phyloP scores from a whole-genome alignment of 1,284 basidiomycete species.

The Pterulicium gracile region DNA sequence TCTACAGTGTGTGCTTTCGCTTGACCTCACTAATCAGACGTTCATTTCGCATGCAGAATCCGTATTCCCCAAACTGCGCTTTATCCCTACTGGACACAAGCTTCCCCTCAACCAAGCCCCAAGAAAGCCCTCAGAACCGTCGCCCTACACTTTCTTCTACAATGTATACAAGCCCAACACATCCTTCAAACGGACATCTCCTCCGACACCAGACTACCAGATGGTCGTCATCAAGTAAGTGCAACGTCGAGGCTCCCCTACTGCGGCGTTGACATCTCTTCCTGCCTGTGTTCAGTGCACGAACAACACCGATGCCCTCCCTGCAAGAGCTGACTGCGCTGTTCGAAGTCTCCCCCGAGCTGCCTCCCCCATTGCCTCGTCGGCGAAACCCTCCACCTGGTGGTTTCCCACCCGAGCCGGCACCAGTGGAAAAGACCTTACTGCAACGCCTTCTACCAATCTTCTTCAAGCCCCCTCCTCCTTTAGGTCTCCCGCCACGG shows the following conservation, averaged over 20 bases:
- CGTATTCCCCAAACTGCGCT: conserved; percentile 64
- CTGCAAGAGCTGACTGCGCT: conserved; percentile 56
- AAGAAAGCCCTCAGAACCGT: conserved; percentile 17
- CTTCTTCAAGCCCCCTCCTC: conserved; percentile 21
- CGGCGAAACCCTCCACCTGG: conserved; percentile 21
- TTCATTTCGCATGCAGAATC: too few relatives aligned
- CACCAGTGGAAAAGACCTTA: not conserved
- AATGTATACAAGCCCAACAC: conserved; percentile 90
- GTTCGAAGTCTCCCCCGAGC: conserved; percentile 50
- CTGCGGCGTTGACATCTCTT: not conserved
- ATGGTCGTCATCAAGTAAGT: conserved; percentile 79
- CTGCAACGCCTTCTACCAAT: conserved; percentile 12
- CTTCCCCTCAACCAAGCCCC: conserved; percentile 24
- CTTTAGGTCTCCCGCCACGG: conserved; percentile 14
- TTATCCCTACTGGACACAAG: conserved; percentile 60
- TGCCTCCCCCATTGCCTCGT: conserved; percentile 43
- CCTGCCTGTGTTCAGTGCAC: conserved; percentile 35
- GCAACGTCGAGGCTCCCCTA: not conserved
- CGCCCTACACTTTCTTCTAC: conserved; percentile 80
- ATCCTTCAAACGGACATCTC: conserved; percentile 70
- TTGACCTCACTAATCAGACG: too few relatives aligned
- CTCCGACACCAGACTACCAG: conserved; percentile 79
- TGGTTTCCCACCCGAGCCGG: not conserved
- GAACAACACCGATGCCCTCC: conserved; percentile 64
- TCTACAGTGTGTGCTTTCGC: conserved; percentile 36